phyloP scores from a whole-genome alignment of 345 rosid species.

The Excoecaria cochinchinensis region DNA sequence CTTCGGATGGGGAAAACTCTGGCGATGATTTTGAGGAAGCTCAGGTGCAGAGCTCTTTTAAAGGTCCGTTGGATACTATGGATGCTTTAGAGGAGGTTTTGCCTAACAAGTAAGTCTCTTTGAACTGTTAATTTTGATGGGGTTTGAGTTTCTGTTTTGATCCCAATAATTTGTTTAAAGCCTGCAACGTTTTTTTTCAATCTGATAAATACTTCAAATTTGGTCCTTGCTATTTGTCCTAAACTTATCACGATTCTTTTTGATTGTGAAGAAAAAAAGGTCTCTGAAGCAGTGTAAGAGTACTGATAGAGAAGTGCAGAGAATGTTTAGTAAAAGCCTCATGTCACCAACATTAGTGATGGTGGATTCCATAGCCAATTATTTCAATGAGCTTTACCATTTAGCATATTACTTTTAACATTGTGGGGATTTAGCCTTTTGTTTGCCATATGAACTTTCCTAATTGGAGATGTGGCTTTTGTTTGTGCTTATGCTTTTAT shows the following conservation, averaged over 20 bases:
- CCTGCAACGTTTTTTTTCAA: background rate
- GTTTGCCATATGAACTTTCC: background rate
- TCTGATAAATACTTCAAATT: too few species aligned
- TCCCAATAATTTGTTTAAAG: background rate
- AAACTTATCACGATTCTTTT: too few species aligned
- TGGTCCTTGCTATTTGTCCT: background rate
- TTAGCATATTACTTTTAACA: too few species aligned
- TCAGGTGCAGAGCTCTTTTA: slow-evolving; percentile 37
- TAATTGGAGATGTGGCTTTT: background rate
- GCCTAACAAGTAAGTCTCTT: slow-evolving; percentile 32
- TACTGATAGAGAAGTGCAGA: too few species aligned
- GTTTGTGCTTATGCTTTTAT: background rate
- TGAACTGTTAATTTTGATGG: background rate
- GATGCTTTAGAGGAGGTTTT: slow-evolving; percentile 37
- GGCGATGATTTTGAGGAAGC: slow-evolving; percentile 24
- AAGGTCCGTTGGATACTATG: slow-evolving; percentile 41
- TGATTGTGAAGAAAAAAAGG: background rate
- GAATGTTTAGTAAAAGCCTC: too few species aligned
- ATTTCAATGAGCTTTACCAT: too few species aligned
- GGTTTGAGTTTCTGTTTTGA: background rate
- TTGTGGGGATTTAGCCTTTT: background rate
- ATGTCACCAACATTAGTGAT: too few species aligned
- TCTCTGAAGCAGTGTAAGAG: too few species aligned
- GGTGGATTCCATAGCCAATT: too few species aligned
- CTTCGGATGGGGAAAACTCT: slow-evolving; percentile 13